Evolutionary conservation across 2,329 filamentous ascomycete genomes (phyloP), one percentile per base, ranked within the genome.

Genomic region (Mycosphaerella sp.): DNA sequence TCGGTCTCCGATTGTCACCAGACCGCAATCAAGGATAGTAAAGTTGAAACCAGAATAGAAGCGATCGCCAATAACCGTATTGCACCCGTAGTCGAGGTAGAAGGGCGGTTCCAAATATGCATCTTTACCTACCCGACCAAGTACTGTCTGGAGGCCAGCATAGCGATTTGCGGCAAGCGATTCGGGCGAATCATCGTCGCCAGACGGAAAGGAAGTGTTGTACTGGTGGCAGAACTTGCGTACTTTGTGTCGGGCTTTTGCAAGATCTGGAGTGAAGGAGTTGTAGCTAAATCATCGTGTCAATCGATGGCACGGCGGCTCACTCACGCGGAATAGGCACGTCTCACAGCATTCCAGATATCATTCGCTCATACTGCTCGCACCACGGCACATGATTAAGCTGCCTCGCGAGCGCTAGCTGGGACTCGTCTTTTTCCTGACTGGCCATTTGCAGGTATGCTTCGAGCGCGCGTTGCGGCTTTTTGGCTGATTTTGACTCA

Each of bases 1-100:
- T 1, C 76, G 64, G 17, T 79, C 72, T 0, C 79, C 79, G 32
- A 81, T 78, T 0, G 71, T 77, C 3, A 81, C 74, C 0, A 80
- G 64, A 3, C 73, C 74, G 32, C 75, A 79, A 60, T 81, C 78
- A 8, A 80, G 65, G 29, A 81, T 76, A 0, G 75, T 76, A 4
- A 76, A 56, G 45, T 79, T 79, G 66, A 81, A 82, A 61, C 83
- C 83, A 43, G 81, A 75, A 62, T 85, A 87, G 64, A 84, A 84
- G n/a, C 76, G 72, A 41, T 80, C 73, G 6, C 83, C 83, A 0
- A 86, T 72, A 5, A 71, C 75, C 58, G 85, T 78, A 62, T 86
- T 87, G 66, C 80, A 80, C 1, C 83, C 84, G 55, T 86, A 86
- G 65, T 86, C 83, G 34, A 85, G 74, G 39, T 73, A 74, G 53